Percentiles rank a stretch among this genome's conserved stretches.
Conservation (phyloP, 2,329 filamentous ascomycete genomes). For the Cadophora sp. region DNA sequence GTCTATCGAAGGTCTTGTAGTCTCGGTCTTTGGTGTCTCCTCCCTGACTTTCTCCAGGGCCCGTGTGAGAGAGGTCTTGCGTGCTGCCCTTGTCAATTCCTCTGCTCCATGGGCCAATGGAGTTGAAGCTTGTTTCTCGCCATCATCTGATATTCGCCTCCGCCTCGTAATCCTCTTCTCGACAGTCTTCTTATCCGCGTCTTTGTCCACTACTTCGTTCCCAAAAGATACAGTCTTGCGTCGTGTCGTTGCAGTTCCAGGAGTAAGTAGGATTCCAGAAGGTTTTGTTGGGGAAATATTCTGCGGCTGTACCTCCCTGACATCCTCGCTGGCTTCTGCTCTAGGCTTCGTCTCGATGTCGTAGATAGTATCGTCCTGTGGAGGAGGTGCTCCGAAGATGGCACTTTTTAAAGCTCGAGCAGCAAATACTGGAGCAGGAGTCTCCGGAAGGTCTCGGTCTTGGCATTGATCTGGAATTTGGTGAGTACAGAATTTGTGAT, state of each 20-base stretch:
- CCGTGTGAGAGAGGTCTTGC: conserved; percentile 53
- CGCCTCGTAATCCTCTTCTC: conserved; percentile 27
- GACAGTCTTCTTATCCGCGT: conserved; percentile 27
- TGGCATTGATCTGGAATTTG: conserved; percentile 28
- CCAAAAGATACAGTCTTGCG: conserved; percentile 72
- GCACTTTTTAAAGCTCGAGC: conserved; percentile 69
- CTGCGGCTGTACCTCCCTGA: conserved; percentile 39
- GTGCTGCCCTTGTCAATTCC: conserved; percentile 34
- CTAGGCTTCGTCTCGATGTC: conserved; percentile 36
- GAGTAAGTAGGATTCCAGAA: conserved; percentile 66
- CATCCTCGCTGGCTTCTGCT: conserved; percentile 22
- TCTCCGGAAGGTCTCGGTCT: conserved; percentile 61
- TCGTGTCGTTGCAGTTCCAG: conserved; percentile 64
- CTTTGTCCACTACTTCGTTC: conserved; percentile 54
- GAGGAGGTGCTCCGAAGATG: conserved; percentile 65
- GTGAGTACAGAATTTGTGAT: conserved; percentile 18
- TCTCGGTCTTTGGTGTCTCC: conserved; percentile 24
- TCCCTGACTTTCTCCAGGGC: conserved; percentile 53
- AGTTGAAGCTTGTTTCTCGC: conserved; percentile 42
- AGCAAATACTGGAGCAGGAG: conserved; percentile 70
- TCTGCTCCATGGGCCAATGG: conserved; percentile 38
- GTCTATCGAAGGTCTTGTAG: conserved; percentile 13
- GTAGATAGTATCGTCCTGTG: conserved; percentile 43
- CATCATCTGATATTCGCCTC: conserved; percentile 41
- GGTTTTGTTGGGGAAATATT: conserved; percentile 43